A percentile compares a stretch with the other conserved stretches of the same genome.
phyloP scores from a whole-genome alignment of 208 protist species.

The Leptomonas pyrrhocoris region DNA sequence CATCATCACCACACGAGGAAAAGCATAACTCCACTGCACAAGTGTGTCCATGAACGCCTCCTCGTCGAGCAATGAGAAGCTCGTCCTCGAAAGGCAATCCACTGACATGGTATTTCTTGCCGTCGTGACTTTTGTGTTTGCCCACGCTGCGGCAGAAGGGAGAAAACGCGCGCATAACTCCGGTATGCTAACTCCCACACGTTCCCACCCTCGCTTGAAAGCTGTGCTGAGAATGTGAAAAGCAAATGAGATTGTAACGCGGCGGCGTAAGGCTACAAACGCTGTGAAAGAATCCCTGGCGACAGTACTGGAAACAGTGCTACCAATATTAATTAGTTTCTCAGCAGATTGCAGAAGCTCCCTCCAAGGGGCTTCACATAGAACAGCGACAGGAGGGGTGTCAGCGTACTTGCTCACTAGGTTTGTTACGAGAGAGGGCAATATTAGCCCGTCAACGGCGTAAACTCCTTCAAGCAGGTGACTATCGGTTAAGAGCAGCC shows the following conservation, averaged over 20 bases:
- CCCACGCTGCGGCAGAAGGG: not conserved
- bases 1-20: conserved; percentile 35
- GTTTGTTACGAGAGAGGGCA: not conserved
- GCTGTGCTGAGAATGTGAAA: conserved; percentile 52
- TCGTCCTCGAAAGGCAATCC: not conserved
- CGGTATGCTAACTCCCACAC: conserved; percentile 35
- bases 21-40: conserved; percentile 42
- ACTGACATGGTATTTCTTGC: not conserved
- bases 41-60: conserved; percentile 60
- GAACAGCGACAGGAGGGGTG: not conserved
- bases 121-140: not conserved
- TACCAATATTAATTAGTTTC: not conserved
- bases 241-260: conserved; percentile 30
- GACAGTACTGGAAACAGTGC: not conserved
- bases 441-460: conserved; percentile 22
- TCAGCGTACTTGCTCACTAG: not conserved
- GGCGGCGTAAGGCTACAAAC: conserved; percentile 22
- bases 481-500: conserved; percentile 27
- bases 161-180: not conserved
- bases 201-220: conserved; percentile 42
- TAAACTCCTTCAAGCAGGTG: conserved; percentile 20
- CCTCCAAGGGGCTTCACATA: conserved; percentile 30
- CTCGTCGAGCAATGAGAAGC: conserved; percentile 32
- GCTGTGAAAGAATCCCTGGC: not conserved
- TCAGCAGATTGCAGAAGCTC: conserved; percentile 4